Percentiles rank a stretch among this genome's conserved stretches.
Evolutionary conservation across 352 stramenopile genomes (phyloP).

Genomic region (Globisporangium megalacanthum): DNA sequence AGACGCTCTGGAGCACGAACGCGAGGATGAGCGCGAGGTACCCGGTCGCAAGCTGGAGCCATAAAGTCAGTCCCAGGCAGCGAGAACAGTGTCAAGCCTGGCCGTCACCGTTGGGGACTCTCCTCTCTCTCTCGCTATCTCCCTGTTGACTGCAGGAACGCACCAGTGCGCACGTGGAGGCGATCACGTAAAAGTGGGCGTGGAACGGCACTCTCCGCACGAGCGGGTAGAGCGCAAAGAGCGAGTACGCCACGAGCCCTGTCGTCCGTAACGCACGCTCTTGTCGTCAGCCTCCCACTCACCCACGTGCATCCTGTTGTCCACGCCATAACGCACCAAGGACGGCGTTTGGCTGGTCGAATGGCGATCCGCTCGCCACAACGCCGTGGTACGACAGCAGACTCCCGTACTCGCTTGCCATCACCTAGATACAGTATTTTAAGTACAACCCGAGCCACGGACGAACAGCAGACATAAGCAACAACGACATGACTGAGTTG

Average conservation of each 20-base stretch:
- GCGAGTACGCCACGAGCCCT: slow-evolving; percentile 25
- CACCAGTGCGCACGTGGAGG: slow-evolving; percentile 29
- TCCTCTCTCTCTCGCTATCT: too few species aligned
- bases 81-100: too few species aligned
- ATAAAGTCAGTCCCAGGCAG: not conserved
- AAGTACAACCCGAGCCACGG: not conserved
- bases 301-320: not conserved
- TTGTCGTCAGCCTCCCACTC: not conserved
- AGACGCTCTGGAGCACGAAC: slow-evolving; percentile 52
- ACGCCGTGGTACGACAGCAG: slow-evolving; percentile 36
- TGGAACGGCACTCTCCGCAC: slow-evolving; percentile 30
- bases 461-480: not conserved
- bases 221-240: slow-evolving; percentile 47
- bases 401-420: slow-evolving; percentile 52
- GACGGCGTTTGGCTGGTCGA: slow-evolving; percentile 45
- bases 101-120: too few species aligned
- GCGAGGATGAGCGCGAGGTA: slow-evolving; percentile 56
- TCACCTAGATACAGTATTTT: slow-evolving; percentile 22
- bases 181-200: slow-evolving; percentile 38
- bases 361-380: slow-evolving; percentile 28
- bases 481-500: not conserved
- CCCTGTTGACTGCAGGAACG: slow-evolving; percentile 3
- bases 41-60: slow-evolving; percentile 26
- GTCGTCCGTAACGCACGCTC: not conserved
- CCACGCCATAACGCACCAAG: slow-evolving; percentile 19